A percentile compares a stretch with the other conserved stretches of the same genome.
phyloP scores from a whole-genome alignment of 2,329 filamentous ascomycete genomes.

The Fusarium falciforme region DNA sequence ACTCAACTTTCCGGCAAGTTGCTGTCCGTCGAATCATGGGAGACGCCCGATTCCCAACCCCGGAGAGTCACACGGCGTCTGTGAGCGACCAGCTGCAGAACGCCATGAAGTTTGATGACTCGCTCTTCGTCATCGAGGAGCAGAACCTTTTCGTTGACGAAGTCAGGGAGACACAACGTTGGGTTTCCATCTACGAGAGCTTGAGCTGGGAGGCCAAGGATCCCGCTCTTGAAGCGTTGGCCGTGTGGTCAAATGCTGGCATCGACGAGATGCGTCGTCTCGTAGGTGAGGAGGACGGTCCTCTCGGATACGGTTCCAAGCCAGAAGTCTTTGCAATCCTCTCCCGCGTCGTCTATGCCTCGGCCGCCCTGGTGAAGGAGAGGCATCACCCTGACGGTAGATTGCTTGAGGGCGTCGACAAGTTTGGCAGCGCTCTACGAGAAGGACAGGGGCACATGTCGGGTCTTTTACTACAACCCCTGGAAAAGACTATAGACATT shows the following conservation, averaged over 20 bases:
- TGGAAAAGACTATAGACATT: slow-evolving; percentile 11
- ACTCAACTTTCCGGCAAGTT: slow-evolving; percentile 52
- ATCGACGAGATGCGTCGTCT: slow-evolving; percentile 56
- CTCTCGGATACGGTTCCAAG: slow-evolving; percentile 79
- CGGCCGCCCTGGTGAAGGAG: slow-evolving; percentile 47
- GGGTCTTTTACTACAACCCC: slow-evolving; percentile 40
- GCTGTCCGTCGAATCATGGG: slow-evolving; percentile 57
- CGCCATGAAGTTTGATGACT: slow-evolving; percentile 67
- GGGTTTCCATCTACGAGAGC: slow-evolving; percentile 65
- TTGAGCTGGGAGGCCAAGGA: slow-evolving; percentile 39
- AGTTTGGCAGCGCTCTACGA: slow-evolving; percentile 7
- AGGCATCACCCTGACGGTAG: slow-evolving; percentile 25
- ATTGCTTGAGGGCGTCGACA: slow-evolving; percentile 22
- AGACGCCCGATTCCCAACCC: slow-evolving; percentile 21
- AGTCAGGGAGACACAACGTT: slow-evolving; percentile 77
- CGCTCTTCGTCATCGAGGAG: slow-evolving; percentile 88
- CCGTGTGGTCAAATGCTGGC: slow-evolving; percentile 63
- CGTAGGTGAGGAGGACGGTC: slow-evolving; percentile 64
- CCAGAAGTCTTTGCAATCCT: slow-evolving; percentile 74
- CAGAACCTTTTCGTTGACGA: slow-evolving; percentile 95
- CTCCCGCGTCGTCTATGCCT: slow-evolving; percentile 57
- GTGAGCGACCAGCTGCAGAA: slow-evolving; percentile 55
- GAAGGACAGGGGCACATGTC: slow-evolving; percentile 41
- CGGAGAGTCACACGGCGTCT: slow-evolving; percentile 18
- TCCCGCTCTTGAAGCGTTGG: slow-evolving; percentile 43